Conservation (phyloP, 371 early-diverging fungal genomes). For the Mucor sp. region DNA sequence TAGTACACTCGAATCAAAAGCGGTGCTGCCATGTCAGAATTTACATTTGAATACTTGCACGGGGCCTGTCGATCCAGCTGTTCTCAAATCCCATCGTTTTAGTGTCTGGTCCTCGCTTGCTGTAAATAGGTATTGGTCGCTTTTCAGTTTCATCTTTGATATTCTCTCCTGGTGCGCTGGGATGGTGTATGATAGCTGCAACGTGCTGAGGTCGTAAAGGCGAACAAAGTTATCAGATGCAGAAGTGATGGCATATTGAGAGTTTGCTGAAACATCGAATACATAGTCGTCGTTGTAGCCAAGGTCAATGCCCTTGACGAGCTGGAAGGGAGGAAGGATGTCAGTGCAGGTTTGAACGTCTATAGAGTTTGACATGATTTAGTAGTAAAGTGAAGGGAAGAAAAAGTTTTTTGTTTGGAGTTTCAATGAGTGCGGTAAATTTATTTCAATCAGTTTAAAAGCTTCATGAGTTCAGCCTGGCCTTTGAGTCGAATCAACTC, state of each 20-base stretch:
- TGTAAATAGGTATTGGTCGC: slow-evolving; percentile 64
- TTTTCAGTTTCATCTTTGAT: slow-evolving; percentile 61
- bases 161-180: slow-evolving; percentile 60
- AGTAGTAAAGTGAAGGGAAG: slow-evolving; percentile 1
- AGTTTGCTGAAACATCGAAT: slow-evolving; percentile 64
- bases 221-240: slow-evolving; percentile 70
- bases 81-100: slow-evolving; percentile 75
- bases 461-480: slow-evolving; percentile 1
- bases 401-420: slow-evolving; percentile 1
- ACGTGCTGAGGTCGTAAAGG: slow-evolving; percentile 62
- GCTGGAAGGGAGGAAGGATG: slow-evolving; percentile 41
- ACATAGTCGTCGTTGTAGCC: slow-evolving; percentile 63
- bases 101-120: slow-evolving; percentile 65
- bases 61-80: slow-evolving; percentile 32
- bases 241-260: slow-evolving; percentile 62
- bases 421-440: not conserved
- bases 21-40: slow-evolving; percentile 2
- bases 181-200: slow-evolving; percentile 46
- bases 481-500: slow-evolving; percentile 8
- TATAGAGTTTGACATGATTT: slow-evolving; percentile 14
- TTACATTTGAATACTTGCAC: slow-evolving; percentile 66
- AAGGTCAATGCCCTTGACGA: slow-evolving; percentile 42
- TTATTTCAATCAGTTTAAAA: not conserved
- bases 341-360: slow-evolving; percentile 26
- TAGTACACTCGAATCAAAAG: not conserved